These are phyloP conservation scores for Ogataea thermomethanolica DNA, from an alignment of 805 yeast species.

Conservation along the genomic window DNA sequence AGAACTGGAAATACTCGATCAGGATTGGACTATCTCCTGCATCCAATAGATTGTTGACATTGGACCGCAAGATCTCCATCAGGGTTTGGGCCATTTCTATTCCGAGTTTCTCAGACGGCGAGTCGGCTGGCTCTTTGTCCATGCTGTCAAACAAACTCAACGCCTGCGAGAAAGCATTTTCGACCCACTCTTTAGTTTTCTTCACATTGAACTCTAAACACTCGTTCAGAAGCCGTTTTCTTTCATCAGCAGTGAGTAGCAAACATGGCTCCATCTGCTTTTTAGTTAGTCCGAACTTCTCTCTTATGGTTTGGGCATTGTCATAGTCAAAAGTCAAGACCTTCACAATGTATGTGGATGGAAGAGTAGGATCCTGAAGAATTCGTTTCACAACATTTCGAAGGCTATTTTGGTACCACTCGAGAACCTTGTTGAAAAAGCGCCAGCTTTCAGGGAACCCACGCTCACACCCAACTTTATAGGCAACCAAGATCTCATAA, in stretches of 20 bases:
- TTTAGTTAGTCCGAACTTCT: constrained; percentile 47
- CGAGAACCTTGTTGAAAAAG: constrained; percentile 56
- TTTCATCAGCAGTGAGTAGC: constrained; percentile 51
- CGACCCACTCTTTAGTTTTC: constrained; percentile 85
- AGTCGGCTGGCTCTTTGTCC: constrained; percentile 59
- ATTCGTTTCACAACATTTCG: constrained; percentile 59
- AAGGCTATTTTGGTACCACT: constrained; percentile 63
- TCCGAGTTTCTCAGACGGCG: constrained; percentile 25
- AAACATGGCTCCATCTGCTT: constrained; percentile 51
- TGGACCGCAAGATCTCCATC: constrained; percentile 26
- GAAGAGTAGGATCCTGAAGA: constrained; percentile 51
- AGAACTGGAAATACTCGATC: constrained; percentile 23
- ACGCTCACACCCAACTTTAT: constrained; percentile 51
- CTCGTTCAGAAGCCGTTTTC: constrained; percentile 70
- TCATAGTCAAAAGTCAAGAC: constrained; percentile 76
- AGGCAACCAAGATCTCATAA: constrained; percentile 71
- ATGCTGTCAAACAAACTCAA: constrained; percentile 58
- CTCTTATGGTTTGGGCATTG: constrained; percentile 52
- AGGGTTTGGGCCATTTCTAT: constrained; percentile 28
- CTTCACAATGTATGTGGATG: constrained; percentile 68
- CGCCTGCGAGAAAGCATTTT: constrained; percentile 37
- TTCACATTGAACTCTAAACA: constrained; percentile 65
- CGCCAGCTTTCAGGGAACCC: constrained; percentile 77
- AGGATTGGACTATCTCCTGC: constrained; percentile 31
- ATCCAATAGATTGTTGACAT: constrained; percentile 37